Evolutionary conservation across 179 eudicot species (phyloP), one percentile per base, ranked within the genome.

Genomic region (Patellifolia procumbens): DNA sequence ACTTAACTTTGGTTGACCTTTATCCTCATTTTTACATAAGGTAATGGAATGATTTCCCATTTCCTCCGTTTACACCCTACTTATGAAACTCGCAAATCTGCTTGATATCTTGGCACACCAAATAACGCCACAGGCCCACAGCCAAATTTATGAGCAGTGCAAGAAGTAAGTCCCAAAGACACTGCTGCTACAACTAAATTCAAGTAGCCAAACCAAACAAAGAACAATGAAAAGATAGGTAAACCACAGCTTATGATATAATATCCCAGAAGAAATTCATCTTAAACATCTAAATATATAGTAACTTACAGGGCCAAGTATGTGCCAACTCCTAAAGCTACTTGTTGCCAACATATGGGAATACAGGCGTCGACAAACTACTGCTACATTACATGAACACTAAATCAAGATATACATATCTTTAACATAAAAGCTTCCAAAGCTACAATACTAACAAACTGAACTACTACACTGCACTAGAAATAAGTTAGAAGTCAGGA

Each of bases 391-490:
- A 74, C 70, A 73, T 29, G 35, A 0, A 74, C 61, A 74, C 19
- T 45, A 43, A 43, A 74, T 19, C 26, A 68, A 17, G 60, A 32
- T 74, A 48, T 34, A 62, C n/a, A n/a, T 34, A 62, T 62, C 56
- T 74, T 61, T 1, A 48, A 63, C 70, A 74, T 10, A 56, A 34
- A 22, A 31, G 35, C 61, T 13, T 61, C 68, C 20, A 32, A 60
- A 48, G 70, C 43, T 74, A 74, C 7, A 60, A 37, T 15, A 73
- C 76, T 74, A 58, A 74, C 60, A 59, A 29, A 60, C 68, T 73
- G 32, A 1, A 61, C 70, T 63, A n/a, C n/a, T 63, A 74, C 11
- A 24, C 37, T 75, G 24, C 24, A 24, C 71, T 49, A 66, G 15
- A 28, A 9, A 37, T 5, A 26, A 20, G 34, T 29, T 32, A 62